Conservation (phyloP, 257 asterid genomes). For the Nicotiana paniculata region DNA sequence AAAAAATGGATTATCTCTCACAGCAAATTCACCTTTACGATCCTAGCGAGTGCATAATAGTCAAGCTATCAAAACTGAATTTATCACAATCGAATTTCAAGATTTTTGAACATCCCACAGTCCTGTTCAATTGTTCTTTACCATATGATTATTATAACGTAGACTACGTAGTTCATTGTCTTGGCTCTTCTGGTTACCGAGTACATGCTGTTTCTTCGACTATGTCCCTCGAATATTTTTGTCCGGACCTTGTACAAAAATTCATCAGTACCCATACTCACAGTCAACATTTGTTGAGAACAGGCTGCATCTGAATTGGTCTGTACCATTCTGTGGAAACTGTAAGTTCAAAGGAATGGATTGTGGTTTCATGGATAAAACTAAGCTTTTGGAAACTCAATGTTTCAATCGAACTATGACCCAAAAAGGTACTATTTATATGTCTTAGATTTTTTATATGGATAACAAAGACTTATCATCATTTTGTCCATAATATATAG, state of each 20-base stretch:
- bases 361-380: neutral
- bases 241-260: neutral
- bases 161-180: neutral
- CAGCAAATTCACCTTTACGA: neutral
- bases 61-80: neutral
- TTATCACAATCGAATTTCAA: neutral
- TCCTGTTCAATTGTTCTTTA: neutral
- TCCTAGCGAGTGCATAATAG: neutral
- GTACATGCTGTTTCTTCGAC: neutral
- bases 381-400: neutral
- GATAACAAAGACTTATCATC: too few species aligned
- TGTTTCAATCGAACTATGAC: neutral
- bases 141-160: neutral
- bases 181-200: neutral
- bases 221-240: fast-evolving
- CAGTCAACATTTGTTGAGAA: neutral
- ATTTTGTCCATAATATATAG: too few species aligned
- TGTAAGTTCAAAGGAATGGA: neutral
- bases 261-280: neutral
- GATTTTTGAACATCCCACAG: neutral
- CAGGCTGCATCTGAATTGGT: neutral
- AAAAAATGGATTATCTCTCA: neutral
- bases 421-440: neutral
- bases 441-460: neutral
- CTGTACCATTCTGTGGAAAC: neutral